Base-by-base conservation (phyloP, 2,329 filamentous ascomycete species). In the Apiospora pterosperma region DNA sequence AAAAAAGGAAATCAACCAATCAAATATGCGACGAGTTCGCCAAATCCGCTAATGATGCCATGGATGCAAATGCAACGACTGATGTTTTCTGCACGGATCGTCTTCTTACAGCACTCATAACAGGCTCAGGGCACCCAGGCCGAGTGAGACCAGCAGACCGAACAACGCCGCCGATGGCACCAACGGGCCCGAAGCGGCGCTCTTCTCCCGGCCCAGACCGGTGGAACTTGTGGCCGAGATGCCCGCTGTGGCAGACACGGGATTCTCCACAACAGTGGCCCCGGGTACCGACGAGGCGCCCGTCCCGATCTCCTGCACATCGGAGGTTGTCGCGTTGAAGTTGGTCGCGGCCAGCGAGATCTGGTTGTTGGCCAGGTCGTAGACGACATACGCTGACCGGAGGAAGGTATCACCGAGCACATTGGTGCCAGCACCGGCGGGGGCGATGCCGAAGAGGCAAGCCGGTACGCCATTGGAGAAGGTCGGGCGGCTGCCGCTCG, bases 381-480 rank as follows among this genome's bases (percentile, higher is more conserved):
- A 93, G 12, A 93, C 90, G 16, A 92, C 84, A 69, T 93, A 93
- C 0, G 90, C 90, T 39, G 88, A 90, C 59, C 91, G 83, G 63
- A 93, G 79, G 75, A 93, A 93, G 0, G 90, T 91, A 73, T 93
- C 91, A 19, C 91, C 91, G 34, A 93, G 79, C 2, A 92, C 85
- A 52, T 84, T 82, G n/a, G 84, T 84, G 36, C 82, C 80, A 1
- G 75, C 68, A 2, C 82, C 82, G 1, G 88, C 82, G 1, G 88
- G 87, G 3, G 85, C 81, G 67, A 93, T 84, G 64, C 90, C 90
- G 70, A 92, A 91, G 39, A 89, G 80, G 68, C 90, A 93, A 10
- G 87, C 85, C 0, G 79, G 70, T 11, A 77, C 78, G 64, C 85
- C 86, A 69, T 89, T 80, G 25, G 76, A 72, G 71, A 89, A 88